Base-by-base conservation (phyloP, 2,329 filamentous ascomycete species). In the Geoglossum cookeanum region DNA sequence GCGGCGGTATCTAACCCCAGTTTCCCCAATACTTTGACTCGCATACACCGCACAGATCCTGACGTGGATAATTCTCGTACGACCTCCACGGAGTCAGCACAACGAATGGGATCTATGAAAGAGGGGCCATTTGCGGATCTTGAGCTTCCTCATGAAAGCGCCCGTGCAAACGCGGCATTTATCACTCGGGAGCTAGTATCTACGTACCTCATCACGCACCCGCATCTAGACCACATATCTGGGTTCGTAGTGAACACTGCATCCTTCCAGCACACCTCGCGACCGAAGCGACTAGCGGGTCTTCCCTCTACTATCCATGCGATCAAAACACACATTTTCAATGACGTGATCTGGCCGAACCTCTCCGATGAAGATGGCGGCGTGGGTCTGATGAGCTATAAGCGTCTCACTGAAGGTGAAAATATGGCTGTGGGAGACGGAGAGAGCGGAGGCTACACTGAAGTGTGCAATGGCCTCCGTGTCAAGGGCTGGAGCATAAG, bases 261-360 rank as follows among this genome's bases (percentile, higher is more conserved):
- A 4, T 84, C 86, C 2, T 79, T 94, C 22, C 84, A 87, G 33
- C 86, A 85, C 33, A 80, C 84, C 1, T 80, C 83, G 32, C 74
- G 77, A 35, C 87, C 89, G 0, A 98, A 97, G 70, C 81, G 85
- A 29, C 74, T 98, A 13, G 89, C 91, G 1, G 91, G 86, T 0
- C 73, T 97, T 3, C 88, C 90, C 0, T 84, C 81, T 32, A 94
- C 91, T n/a, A 90, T 98, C 55, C 78, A 87, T 51, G 90, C 91
- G 0, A 83, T 98, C 69, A 97, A 95, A 68, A 81, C 76, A 0
- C 90, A 98, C 69, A 87, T 98, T 59, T 98, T 98, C 74, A 98
- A 98, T 70, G 94, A 96, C 65, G 74, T 95, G 58, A 94, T 97
- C 57, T 98, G 92, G 92, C 92, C 92, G 0, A 98, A 98, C 63